These are phyloP conservation scores for Vitis hybrid DNA, from an alignment of 177 flowering plant genomes.

Conservation along the genomic window DNA sequence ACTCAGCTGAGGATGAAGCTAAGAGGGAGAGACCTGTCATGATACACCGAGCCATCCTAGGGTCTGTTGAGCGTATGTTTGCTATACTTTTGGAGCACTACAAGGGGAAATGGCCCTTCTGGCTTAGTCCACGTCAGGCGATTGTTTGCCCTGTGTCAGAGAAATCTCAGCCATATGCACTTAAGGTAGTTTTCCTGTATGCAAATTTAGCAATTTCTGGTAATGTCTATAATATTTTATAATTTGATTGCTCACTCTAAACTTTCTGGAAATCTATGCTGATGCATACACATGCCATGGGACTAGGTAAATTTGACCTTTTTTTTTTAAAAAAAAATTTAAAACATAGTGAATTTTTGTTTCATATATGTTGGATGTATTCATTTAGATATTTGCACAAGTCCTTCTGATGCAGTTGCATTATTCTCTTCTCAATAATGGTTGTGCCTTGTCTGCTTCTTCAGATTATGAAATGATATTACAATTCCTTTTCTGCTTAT, in stretches of 20 bases:
- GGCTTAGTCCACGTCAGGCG: conserved; percentile 99
- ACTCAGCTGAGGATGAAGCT: conserved; percentile 96
- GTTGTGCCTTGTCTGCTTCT: too few species aligned
- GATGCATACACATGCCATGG: too few species aligned
- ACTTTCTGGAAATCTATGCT: too few species aligned
- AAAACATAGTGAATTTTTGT: too few species aligned
- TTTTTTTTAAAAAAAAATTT: too few species aligned
- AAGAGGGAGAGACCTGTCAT: conserved; percentile 92
- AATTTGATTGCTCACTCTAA: background rate
- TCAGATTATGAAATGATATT: too few species aligned
- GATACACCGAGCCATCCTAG: conserved; percentile 95
- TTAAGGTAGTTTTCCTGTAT: conserved; percentile 37
- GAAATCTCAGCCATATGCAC: conserved; percentile 80
- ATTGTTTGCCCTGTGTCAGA: conserved; percentile 97
- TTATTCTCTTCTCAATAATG: too few species aligned
- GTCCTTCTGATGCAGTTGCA: too few species aligned
- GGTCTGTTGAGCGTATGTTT: conserved; percentile 98
- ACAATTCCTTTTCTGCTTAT: too few species aligned
- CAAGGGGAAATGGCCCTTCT: conserved; percentile 99
- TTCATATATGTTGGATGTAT: too few species aligned
- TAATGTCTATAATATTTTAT: background rate
- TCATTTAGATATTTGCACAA: too few species aligned
- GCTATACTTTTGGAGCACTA: conserved; percentile 95
- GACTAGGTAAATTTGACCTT: too few species aligned
- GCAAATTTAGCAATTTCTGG: background rate